A percentile compares a stretch with the other conserved stretches of the same genome.
phyloP scores from a whole-genome alignment of 129 eudicot species.

The Saussurea involucrata region DNA sequence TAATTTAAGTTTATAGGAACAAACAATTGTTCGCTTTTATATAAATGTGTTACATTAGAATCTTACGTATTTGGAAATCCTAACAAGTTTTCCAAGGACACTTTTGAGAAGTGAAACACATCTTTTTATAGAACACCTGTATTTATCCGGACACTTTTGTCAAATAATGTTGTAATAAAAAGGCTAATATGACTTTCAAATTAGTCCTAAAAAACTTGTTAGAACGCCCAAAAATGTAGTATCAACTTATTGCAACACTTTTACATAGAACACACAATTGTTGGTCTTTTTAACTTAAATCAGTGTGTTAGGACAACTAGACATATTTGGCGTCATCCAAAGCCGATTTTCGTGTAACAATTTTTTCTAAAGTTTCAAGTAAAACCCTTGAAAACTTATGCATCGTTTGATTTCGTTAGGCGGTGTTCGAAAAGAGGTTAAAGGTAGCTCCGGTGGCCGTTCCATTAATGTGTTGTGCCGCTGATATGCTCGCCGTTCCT shows the following conservation, averaged over 20 bases:
- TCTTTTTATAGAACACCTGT: too few relatives aligned
- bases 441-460: slow-evolving; percentile 73
- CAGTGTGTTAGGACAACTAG: not conserved
- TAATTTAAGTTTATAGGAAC: not conserved
- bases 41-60: not conserved
- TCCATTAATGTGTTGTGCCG: slow-evolving; percentile 91
- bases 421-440: slow-evolving; percentile 77
- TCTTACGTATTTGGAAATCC: too few relatives aligned
- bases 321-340: not conserved
- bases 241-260: not conserved
- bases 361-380: not conserved
- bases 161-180: not conserved
- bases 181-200: not conserved
- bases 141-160: not conserved
- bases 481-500: slow-evolving; percentile 72
- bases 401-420: slow-evolving; percentile 32
- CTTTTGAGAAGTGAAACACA: too few relatives aligned
- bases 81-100: too few relatives aligned
- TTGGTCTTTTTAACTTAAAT: not conserved
- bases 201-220: not conserved
- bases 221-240: not conserved
- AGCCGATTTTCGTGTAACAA: not conserved
- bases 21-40: too few relatives aligned
- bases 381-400: not conserved
- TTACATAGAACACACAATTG: not conserved